These are phyloP conservation scores for Dothiorella sarmentorum DNA, from an alignment of 2,329 filamentous ascomycete species.

Conservation along the genomic window DNA sequence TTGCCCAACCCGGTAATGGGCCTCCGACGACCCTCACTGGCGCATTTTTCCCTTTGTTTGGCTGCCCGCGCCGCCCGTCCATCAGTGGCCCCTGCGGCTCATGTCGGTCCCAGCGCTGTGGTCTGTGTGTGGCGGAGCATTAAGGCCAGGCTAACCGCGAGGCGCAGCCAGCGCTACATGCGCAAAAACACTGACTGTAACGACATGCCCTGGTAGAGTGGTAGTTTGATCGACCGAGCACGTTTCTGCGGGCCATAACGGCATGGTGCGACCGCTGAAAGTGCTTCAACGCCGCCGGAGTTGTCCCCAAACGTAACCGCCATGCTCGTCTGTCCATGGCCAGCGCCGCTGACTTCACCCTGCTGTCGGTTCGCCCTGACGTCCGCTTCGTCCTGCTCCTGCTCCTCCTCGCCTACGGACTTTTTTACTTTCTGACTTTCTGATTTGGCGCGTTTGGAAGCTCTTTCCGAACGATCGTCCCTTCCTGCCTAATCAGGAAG, in stretches of 20 bases:
- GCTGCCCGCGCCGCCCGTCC: neutral
- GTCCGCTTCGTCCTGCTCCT: neutral
- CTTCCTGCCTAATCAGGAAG: neutral
- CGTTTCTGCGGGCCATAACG: neutral
- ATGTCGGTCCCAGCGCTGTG: slow-evolving; percentile 5
- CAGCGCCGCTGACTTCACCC: slow-evolving; percentile 7
- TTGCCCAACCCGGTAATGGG: neutral
- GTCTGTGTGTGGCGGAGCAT: slow-evolving; percentile 12
- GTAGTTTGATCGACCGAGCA: slow-evolving; percentile 1
- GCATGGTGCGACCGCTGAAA: slow-evolving; percentile 2
- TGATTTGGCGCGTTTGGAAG: neutral
- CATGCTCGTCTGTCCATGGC: neutral
- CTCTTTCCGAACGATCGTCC: neutral
- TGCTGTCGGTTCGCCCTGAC: neutral
- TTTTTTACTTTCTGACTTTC: too few relatives aligned
- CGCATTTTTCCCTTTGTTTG: neutral
- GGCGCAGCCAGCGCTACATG: neutral
- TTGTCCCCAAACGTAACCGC: slow-evolving; percentile 2
- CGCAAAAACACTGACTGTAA: neutral
- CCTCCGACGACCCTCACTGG: slow-evolving; percentile 11
- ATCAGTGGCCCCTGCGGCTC: neutral
- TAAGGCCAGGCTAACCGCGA: slow-evolving; percentile 7
- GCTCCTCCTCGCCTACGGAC: too few relatives aligned
- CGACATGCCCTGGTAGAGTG: neutral
- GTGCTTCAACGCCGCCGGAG: slow-evolving; percentile 2